Evolutionary conservation across 2,329 filamentous ascomycete species (phyloP), one percentile per base, ranked within the genome.

Genomic region (Nigrograna mackinnonii): DNA sequence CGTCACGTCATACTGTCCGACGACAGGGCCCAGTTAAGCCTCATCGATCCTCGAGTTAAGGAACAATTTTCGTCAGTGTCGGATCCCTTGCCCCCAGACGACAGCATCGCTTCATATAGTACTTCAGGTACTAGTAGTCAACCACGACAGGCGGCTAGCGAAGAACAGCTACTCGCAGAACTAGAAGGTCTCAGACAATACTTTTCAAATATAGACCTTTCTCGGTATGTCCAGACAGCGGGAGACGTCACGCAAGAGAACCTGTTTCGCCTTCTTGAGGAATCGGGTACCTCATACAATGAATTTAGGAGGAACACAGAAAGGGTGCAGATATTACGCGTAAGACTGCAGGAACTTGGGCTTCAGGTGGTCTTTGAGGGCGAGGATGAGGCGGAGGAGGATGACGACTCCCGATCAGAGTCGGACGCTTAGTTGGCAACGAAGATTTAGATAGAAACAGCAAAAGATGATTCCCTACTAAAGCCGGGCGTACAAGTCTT

Each of bases 1-100:
- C 80, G 91, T 32, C 88, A 95, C 60, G 81, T 89, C 17, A 85
- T 91, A 44, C 78, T 96, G 6, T 86, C 89, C 21, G 88, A 91
- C 52, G 82, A 85, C 3, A 86, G 85, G 1, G 72, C 77, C 1
- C 77, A 95, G 17, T 86, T 92, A 55, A 78, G 81, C 0, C 73
- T 87, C 28, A 77, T 94, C 5, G 89, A 91, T 1, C 75, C 77
- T 1, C 69, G 73, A 6, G 79, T 89, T 55, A 83, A 90, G 40
- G 49, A 57, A 11, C 55, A 55, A 24, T 65, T 55, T 40, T 62
- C 64, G 2, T 91, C 87, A 49, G 82, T 89, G 14, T 94, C 89
- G 17, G 91, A 96, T 60, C 90, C 90, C 2, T 72, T 96, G 12
- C 89, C 91, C 16, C 91, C 91, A 5, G 67, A 78, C 0, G 70